These are phyloP conservation scores for Monilinia aucupariae DNA, from an alignment of 2,329 filamentous ascomycete genomes.

Conservation along the genomic window DNA sequence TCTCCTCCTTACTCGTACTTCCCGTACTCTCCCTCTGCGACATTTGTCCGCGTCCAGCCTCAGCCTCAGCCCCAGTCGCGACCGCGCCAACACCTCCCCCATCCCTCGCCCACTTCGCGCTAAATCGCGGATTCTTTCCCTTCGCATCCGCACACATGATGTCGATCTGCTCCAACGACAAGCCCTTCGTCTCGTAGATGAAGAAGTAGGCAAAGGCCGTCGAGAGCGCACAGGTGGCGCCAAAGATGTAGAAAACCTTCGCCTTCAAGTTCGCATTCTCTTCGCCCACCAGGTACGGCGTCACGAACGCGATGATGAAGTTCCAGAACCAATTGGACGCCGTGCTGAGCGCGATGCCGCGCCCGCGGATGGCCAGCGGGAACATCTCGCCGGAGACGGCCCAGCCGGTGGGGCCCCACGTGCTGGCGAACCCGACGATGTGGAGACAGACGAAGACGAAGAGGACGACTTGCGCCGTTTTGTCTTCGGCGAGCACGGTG, in stretches of 20 bases:
- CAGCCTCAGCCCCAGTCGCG: neutral
- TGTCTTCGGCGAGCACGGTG: slow-evolving; percentile 57
- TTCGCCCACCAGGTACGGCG: slow-evolving; percentile 61
- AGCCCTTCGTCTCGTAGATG: slow-evolving; percentile 63
- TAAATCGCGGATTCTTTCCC: neutral
- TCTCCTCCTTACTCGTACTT: no score
- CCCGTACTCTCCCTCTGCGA: neutral
- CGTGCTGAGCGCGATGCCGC: slow-evolving; percentile 77
- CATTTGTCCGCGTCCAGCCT: neutral
- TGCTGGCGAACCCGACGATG: slow-evolving; percentile 81
- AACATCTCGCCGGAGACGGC: slow-evolving; percentile 84
- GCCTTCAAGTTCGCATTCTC: slow-evolving; percentile 32
- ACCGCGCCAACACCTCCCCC: neutral
- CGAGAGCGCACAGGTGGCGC: slow-evolving; percentile 47
- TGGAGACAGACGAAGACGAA: slow-evolving; percentile 67
- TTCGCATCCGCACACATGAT: slow-evolving; percentile 42
- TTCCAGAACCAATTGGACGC: slow-evolving; percentile 89
- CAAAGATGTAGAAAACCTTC: slow-evolving; percentile 50
- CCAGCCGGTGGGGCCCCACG: slow-evolving; percentile 69
- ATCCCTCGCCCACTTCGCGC: neutral
- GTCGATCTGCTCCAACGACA: slow-evolving; percentile 66
- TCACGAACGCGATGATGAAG: slow-evolving; percentile 64
- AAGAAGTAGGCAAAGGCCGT: slow-evolving; percentile 51
- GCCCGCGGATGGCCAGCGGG: slow-evolving; percentile 67
- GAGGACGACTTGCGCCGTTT: slow-evolving; percentile 36